These are phyloP conservation scores for Calocybe gambosa DNA, from an alignment of 1,284 basidiomycete species.

Conservation along the genomic window DNA sequence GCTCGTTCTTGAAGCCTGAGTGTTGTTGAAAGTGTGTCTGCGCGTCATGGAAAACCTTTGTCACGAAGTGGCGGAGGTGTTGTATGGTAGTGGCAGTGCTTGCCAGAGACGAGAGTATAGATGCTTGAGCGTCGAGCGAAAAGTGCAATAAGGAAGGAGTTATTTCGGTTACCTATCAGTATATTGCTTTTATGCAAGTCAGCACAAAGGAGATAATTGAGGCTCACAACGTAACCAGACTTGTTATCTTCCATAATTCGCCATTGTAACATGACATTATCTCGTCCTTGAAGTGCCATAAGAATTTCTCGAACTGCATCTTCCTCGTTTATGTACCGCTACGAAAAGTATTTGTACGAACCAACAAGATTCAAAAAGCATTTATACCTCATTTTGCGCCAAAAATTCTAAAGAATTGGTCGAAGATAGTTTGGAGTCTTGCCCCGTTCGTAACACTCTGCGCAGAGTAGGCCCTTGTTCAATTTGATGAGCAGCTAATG, in stretches of 20 bases:
- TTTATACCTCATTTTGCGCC: slow-evolving; percentile 28
- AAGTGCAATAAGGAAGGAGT: slow-evolving; percentile 59
- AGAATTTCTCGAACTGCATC: slow-evolving; percentile 70
- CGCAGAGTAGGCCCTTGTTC: slow-evolving; percentile 36
- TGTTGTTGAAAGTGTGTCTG: slow-evolving; percentile 1
- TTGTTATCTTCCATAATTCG: slow-evolving; percentile 26
- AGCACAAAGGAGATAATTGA: neutral
- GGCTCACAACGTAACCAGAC: neutral
- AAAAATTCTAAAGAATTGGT: slow-evolving; percentile 17
- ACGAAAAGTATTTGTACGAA: neutral
- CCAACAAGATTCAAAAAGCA: neutral
- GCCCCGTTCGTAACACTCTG: slow-evolving; percentile 9
- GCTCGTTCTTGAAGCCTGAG: slow-evolving; percentile 3
- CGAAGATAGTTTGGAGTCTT: neutral
- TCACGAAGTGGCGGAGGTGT: slow-evolving; percentile 52
- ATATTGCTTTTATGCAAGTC: neutral
- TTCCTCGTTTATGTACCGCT: slow-evolving; percentile 67
- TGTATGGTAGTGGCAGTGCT: slow-evolving; percentile 50
- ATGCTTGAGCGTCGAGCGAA: slow-evolving; percentile 54
- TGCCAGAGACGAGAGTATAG: slow-evolving; percentile 55
- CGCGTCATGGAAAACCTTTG: slow-evolving; percentile 27
- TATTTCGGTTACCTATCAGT: slow-evolving; percentile 39
- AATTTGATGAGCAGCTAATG: slow-evolving; percentile 2
- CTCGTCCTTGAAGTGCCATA: slow-evolving; percentile 64
- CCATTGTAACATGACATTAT: slow-evolving; percentile 52